Base-by-base conservation (phyloP, 108 stramenopile species). In the Pseudonitzschia multiseries region DNA sequence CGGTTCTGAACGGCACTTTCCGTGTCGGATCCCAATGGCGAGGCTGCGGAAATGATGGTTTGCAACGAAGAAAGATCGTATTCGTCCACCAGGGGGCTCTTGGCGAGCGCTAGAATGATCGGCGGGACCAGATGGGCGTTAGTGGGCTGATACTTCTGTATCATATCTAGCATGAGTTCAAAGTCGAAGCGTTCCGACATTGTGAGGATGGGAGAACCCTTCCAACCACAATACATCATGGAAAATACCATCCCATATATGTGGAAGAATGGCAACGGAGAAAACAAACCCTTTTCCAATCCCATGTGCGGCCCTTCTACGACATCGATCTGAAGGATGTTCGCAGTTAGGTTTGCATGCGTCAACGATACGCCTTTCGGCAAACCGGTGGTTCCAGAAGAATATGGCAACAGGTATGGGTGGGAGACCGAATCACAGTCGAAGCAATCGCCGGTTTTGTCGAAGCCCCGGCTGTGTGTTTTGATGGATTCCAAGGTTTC, bases 341-440 rank as follows among this genome's bases (percentile, higher is more conserved):
- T 96, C 20, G 79, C 70, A 28, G 90, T 76, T 41, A 98, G 75
- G 73, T 98, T 98, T 28, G 69, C 59, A 83, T 67, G 73, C 29
- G 73, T 56, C n/a, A 73, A 26, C 68, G 90, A 82, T n/a, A 96
- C 96, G 29, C 96, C 97, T 72, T 98, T 98, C 14, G 96, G 93
- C 27, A 90, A 57, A 46, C 97, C 97, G n/a, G 97, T 98, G 2
- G 97, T 98, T 8, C 97, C 97, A 50, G 87, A 90, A 10, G 93
- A 94, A 74, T 93, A 98, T 20, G 96, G 97, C 15, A 98, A 75
- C 9, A 93, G 46, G 68, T 75, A 91, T 5, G 89, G 87, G 69
- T 93, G 90, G 8, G 57, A 64, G 8, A 77, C 52, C 17, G 78
- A 78, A 31, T 89, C 59, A 28, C 72, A 57, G 65, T 89, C 86